Percentiles rank a stretch among this genome's conserved stretches.
Evolutionary conservation across 2,329 filamentous ascomycete species (phyloP).

Genomic region (Aspergillus novoparasiticus): DNA sequence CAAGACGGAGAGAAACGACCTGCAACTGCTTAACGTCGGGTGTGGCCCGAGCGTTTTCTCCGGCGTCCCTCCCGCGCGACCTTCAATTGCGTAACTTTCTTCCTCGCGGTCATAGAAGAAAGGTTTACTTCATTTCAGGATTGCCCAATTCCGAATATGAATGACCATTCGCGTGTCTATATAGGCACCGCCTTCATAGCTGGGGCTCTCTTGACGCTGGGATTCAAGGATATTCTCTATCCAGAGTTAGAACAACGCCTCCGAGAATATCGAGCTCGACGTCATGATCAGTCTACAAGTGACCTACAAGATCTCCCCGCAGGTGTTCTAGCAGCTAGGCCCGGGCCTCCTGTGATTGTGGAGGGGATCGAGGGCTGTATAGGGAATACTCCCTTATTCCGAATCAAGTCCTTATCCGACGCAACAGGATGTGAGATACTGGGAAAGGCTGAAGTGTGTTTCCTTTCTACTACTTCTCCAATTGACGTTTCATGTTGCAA

Average conservation of each 20-base stretch:
- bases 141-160: slow-evolving; percentile 27
- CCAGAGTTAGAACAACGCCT: slow-evolving; percentile 71
- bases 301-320: slow-evolving; percentile 6
- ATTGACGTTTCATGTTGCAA: background rate
- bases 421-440: slow-evolving; percentile 88
- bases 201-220: slow-evolving; percentile 73
- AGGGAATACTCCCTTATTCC: slow-evolving; percentile 87
- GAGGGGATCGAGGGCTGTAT: slow-evolving; percentile 90
- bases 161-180: slow-evolving; percentile 51
- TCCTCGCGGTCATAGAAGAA: background rate
- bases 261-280: slow-evolving; percentile 42
- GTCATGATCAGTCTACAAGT: slow-evolving; percentile 24
- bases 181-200: slow-evolving; percentile 73
- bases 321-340: slow-evolving; percentile 25
- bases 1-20: slow-evolving; percentile 20
- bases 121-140: background rate
- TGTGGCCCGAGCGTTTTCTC: slow-evolving; percentile 44
- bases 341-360: slow-evolving; percentile 55
- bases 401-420: slow-evolving; percentile 80
- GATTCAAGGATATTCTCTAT: slow-evolving; percentile 77
- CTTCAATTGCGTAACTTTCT: background rate
- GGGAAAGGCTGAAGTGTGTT: slow-evolving; percentile 79
- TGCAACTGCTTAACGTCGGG: slow-evolving; percentile 2
- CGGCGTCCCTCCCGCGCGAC: slow-evolving; percentile 5
- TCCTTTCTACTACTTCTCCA: background rate